Evolutionary conservation across 306 rosid species (phyloP), one percentile per base, ranked within the genome.

Genomic region (Casuarina equisetifolia): DNA sequence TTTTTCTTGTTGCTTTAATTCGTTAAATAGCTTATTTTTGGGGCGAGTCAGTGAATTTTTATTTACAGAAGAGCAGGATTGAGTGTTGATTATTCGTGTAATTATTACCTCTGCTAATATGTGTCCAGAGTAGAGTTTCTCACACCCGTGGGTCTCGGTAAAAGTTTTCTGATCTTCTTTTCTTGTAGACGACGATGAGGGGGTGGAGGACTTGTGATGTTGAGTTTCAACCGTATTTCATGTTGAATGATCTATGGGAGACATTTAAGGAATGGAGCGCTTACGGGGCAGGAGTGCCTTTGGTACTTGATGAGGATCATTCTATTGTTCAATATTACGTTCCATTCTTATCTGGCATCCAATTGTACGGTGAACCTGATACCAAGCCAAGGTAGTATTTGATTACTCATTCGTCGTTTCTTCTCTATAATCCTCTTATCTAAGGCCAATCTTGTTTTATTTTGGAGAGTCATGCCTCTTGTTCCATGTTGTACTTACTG

Each of bases 201-300:
- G 96, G 89, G n/a, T 84, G 85, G 92, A 82, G 85, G 80, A 86
- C 93, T 62, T 89, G 97, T 84, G 93, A 86, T 81, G 84, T 86
- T 64, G 98, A 89, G 82, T 92, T 83, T 79, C 97, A 85, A 78
- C 83, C 92, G 74, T 92, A 85, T 81, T 94, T 94, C 72, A 44
- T 84, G 38, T 78, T 94, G 77, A 81, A 81, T 84, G 93, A 94
- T 86, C 95, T 92, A 63, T 92, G 97, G 96, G 97, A 94, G 75
- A 88, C 98, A 10, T 90, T 92, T 61, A 86, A 83, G 90, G 98
- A 94, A 84, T 89, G 96, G 97, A 94, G 97, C 81, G 94, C 86
- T 11, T 94, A 94, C 74, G 98, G 97, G 62, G 93, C 90, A n/a
- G 98, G 97, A 82, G 97, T 94, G 4, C 98, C 97, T 62, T 83